Percentiles rank a stretch among this genome's conserved stretches.
phyloP scores from a whole-genome alignment of 805 yeast species.

The Wickerhamomyces xylosicus region DNA sequence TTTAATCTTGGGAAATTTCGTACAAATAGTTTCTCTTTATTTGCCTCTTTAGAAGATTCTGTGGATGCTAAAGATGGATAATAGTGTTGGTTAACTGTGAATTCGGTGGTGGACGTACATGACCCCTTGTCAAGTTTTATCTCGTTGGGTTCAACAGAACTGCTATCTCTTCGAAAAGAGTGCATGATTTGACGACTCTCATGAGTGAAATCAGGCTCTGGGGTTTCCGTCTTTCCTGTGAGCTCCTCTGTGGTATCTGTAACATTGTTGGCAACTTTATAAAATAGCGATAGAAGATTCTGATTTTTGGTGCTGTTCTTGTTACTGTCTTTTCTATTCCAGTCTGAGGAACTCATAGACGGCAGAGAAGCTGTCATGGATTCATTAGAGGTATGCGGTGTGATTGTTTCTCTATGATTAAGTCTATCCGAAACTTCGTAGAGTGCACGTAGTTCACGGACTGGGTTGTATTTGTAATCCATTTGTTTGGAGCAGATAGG shows the following conservation, averaged over 20 bases:
- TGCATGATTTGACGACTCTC: not conserved
- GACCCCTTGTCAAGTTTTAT: conserved; percentile 1
- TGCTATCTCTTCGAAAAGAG: no score
- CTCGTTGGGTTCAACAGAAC: conserved; percentile 4
- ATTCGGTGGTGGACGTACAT: not conserved
- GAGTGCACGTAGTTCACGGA: conserved; percentile 10
- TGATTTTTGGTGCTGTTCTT: not conserved
- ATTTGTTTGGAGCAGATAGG: conserved; percentile 11
- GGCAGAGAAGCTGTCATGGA: not conserved
- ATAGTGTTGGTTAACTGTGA: not conserved
- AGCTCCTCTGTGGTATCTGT: not conserved
- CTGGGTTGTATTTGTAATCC: conserved; percentile 3
- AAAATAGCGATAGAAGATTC: conserved; percentile 22
- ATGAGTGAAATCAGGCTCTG: not conserved
- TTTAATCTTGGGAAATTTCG: conserved; percentile 80
- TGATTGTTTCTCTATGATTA: not conserved
- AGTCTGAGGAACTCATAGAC: not conserved
- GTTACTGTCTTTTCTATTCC: not conserved
- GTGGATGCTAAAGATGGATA: not conserved
- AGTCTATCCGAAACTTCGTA: conserved; percentile 5
- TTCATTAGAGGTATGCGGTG: not conserved
- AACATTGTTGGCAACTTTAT: conserved; percentile 19
- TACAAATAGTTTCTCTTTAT: conserved; percentile 57
- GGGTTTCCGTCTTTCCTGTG: not conserved
- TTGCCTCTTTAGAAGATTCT: conserved; percentile 12